Evolutionary conservation across 768 basidiomycete genomes (phyloP).

Genomic region (Suillus ampliporus): DNA sequence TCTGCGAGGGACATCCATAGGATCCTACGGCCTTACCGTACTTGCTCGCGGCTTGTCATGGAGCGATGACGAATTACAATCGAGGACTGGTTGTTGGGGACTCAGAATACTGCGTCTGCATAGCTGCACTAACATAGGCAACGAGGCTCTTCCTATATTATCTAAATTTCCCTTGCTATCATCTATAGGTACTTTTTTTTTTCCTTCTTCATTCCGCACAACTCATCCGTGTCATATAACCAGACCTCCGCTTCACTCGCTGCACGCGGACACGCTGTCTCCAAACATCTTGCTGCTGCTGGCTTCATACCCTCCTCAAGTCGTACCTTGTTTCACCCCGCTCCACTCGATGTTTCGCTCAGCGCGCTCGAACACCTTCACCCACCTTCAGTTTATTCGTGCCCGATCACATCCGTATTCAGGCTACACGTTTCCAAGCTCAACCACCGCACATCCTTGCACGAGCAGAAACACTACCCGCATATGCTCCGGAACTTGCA

Average conservation of each 20-base stretch:
- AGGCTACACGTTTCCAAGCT: constrained; percentile 32
- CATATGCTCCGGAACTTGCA: neutral
- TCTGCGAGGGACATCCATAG: constrained; percentile 57
- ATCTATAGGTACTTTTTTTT: constrained; percentile 57
- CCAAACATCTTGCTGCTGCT: constrained; percentile 22
- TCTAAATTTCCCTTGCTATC: constrained; percentile 61
- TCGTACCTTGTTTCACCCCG: constrained; percentile 48
- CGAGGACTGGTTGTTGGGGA: constrained; percentile 53
- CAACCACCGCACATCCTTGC: neutral
- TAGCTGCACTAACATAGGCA: constrained; percentile 55
- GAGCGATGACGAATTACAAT: constrained; percentile 30
- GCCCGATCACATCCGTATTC: constrained; percentile 30
- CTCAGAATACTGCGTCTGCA: constrained; percentile 63
- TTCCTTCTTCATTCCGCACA: neutral
- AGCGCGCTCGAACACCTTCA: constrained; percentile 31
- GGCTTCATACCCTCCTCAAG: constrained; percentile 34
- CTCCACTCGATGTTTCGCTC: constrained; percentile 44
- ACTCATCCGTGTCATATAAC: constrained; percentile 9
- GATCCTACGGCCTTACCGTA: constrained; percentile 54
- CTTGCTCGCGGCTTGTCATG: constrained; percentile 56
- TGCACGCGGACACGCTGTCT: constrained; percentile 39
- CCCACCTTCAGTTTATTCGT: constrained; percentile 31
- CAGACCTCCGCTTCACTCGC: constrained; percentile 57
- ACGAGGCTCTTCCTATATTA: constrained; percentile 49
- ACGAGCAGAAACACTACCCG: neutral